Conservation (phyloP, 495 filamentous ascomycete species). For the Lophium mytilinum region DNA sequence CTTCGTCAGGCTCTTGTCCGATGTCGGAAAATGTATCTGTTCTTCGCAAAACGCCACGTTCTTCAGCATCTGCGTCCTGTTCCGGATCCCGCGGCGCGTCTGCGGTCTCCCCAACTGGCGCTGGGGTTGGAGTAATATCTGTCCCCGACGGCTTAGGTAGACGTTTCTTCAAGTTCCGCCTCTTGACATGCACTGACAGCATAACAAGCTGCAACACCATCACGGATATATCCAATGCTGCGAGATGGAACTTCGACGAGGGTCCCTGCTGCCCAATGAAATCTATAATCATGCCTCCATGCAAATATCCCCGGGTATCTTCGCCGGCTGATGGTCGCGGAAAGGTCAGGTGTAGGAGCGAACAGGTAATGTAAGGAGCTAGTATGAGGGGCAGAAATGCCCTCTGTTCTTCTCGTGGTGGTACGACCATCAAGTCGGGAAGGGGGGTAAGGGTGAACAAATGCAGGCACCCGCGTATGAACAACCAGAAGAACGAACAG, state of each 20-base stretch:
- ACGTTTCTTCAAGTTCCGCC: conserved; percentile 43
- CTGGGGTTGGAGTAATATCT: not conserved
- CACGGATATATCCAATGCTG: conserved; percentile 57
- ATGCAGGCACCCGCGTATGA: conserved; percentile 63
- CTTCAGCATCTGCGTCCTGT: conserved; percentile 75
- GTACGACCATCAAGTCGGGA: conserved; percentile 55
- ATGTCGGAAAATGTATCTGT: conserved; percentile 17
- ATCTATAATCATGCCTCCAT: conserved; percentile 78
- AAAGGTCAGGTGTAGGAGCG: conserved; percentile 58
- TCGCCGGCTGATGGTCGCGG: conserved; percentile 61
- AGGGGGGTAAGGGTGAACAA: conserved; percentile 74
- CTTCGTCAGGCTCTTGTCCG: conserved; percentile 27
- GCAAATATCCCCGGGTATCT: conserved; percentile 68
- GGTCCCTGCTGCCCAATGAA: conserved; percentile 81
- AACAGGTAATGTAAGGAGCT: conserved; percentile 61
- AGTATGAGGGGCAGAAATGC: conserved; percentile 14
- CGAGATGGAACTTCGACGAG: conserved; percentile 53
- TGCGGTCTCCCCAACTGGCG: not conserved
- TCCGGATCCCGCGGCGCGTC: conserved; percentile 1
- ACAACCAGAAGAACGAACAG: conserved; percentile 66
- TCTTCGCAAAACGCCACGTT: conserved; percentile 58
- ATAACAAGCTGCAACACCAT: conserved; percentile 64
- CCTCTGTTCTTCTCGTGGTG: conserved; percentile 33
- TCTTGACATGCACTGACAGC: conserved; percentile 63
- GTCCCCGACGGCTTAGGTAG: conserved; percentile 23